Conservation (phyloP, 768 basidiomycete species). For the Pisolithus microcarpus region DNA sequence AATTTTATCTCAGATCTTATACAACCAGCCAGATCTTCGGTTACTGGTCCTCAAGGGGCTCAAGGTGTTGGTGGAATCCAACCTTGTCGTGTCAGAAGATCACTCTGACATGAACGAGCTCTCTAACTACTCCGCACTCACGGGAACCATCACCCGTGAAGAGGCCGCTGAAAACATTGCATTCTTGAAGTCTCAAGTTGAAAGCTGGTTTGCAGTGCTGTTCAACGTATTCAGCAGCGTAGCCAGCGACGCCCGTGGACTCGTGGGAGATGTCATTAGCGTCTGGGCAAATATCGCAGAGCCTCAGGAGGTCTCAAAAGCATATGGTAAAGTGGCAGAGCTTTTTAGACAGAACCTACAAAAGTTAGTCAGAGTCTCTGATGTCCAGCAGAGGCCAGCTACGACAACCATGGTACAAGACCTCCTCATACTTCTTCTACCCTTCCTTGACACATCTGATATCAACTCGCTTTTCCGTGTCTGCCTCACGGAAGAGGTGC, state of each 20-base stretch:
- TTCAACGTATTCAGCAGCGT: conserved; percentile 95
- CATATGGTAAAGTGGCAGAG: conserved; percentile 69
- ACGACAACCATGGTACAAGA: conserved; percentile 68
- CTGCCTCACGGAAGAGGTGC: conserved; percentile 59
- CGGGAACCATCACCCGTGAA: conserved; percentile 39
- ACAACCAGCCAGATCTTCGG: conserved; percentile 79
- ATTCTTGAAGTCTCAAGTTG: conserved; percentile 69
- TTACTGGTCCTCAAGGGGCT: conserved; percentile 77
- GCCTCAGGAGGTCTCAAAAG: conserved; percentile 71
- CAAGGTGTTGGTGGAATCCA: conserved; percentile 77
- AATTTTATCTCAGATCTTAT: conserved; percentile 89
- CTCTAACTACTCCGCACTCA: conserved; percentile 19
- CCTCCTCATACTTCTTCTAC: conserved; percentile 77
- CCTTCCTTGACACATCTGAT: conserved; percentile 59
- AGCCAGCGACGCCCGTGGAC: conserved; percentile 61
- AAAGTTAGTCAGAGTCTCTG: conserved; percentile 28
- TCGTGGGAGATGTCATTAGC: conserved; percentile 83
- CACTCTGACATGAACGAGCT: conserved; percentile 23
- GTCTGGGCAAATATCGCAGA: conserved; percentile 82
- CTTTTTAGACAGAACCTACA: conserved; percentile 62
- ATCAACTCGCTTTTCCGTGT: conserved; percentile 58
- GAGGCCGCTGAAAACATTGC: conserved; percentile 61
- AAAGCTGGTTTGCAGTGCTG: conserved; percentile 91
- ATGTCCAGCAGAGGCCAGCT: conserved; percentile 32
- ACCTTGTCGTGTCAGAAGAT: conserved; percentile 39